Evolutionary conservation across 495 filamentous ascomycete species (phyloP), one percentile per base, ranked within the genome.

Genomic region (Aspergillus indologenus): DNA sequence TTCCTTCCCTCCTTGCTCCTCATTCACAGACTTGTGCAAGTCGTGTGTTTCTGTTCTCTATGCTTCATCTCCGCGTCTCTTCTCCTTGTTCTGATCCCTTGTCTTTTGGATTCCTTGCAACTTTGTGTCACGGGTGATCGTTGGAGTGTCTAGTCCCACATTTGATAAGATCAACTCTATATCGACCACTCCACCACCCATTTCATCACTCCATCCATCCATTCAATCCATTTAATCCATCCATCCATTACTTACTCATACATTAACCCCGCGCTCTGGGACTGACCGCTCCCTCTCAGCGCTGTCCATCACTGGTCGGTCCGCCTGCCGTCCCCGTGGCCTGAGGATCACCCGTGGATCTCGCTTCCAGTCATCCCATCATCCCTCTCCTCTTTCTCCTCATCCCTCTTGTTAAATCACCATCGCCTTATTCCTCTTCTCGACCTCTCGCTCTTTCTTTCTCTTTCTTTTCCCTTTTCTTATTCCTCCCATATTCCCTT

Each of bases 401-500:
- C 49, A 34, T 22, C 24, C 22, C 52, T 31, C 43, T 54, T 52
- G 11, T 22, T 45, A 45, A 3, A 29, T 29, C 9, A 29, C 9
- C 26, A 29, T 29, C 26, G 9, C 9, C 26, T 9, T 29, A 3
- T 4, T 58, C 54, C 20, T 45, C 24, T 19, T 20, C 40, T 40
- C 5, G 40, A 4, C 17, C 50, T 56, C 45, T 29, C 19, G 18
- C 24, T 54, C 23, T 45, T 5, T 40, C 34, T 40, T 40, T 40
- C 34, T 40, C 29, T 46, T 56, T 45, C 15, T 46, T 51, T 43
- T 45, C 18, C 53, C 52, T 59, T 54, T 48, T 55, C 45, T 24
- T 23, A n/a, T 48, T 42, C 51, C 50, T 53, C 49, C 21, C 52
- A 29, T 43, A 20, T 42, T 51, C 31, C 55, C 54, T 53, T 47